Evolutionary conservation across 2,329 filamentous ascomycete genomes (phyloP), one percentile per base, ranked within the genome.

Genomic region (Colletotrichum agaves): DNA sequence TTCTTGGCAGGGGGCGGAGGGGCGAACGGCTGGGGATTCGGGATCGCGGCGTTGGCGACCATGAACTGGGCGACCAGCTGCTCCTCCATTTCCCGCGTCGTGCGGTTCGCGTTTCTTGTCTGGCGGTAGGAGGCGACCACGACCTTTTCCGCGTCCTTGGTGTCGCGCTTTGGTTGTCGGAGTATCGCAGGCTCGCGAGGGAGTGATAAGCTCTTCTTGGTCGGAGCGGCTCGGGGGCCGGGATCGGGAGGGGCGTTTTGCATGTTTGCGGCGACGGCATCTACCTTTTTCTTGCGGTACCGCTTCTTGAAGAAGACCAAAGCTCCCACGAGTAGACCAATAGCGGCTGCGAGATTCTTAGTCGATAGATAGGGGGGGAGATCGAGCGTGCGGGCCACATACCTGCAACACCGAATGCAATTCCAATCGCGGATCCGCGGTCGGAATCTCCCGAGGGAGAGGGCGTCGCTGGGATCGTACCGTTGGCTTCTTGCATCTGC

Each of bases 31-130:
- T 55, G 31, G 8, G 15, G 33, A n/a, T 47, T n/a, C n/a, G 61
- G 41, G 15, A 49, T 13, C 31, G 33, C 7, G 27, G 37, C 33
- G 49, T 41, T 60, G 39, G 56, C 65, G 6, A 33, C 39, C 27
- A 13, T 49, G 53, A 50, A 65, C 35, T 65, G 65, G 13, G 61
- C 53, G 21, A 55, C 19, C 65, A 68, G 64, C 41, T 65, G 65
- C 41, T 59, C 65, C 41, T 68, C 65, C 65, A 68, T 68, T 47
- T 65, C 53, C 6, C 31, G 19, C 4, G 65, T 65, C 31, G 61
- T 60, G 33, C 61, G 65, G 21, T 68, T 60, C 17, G 65, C 65
- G 12, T 64, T 53, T 53, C 43, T 41, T 1, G 65, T 64, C 10
- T 59, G 65, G n/a, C 65, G 57, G 47, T 47, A 60, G 1, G 65